Conservation (phyloP, 129 eudicot species). For the Flaveria trinervia region DNA sequence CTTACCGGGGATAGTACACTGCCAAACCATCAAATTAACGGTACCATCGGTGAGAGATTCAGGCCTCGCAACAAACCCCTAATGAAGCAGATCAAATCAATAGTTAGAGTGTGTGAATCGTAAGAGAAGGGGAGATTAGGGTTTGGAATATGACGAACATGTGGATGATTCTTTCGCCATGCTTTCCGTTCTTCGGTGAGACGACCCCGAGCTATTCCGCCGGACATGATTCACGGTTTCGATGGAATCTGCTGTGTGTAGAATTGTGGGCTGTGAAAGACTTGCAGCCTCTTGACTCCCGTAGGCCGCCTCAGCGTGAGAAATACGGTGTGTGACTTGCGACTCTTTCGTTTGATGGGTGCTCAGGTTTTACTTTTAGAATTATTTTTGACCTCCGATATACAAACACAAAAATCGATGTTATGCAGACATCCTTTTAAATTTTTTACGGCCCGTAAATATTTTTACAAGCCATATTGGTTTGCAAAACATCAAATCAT, state of each 20-base stretch:
- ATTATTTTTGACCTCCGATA: too few relatives aligned
- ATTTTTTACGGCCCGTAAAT: too few relatives aligned
- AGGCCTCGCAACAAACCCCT: slow-evolving; percentile 92
- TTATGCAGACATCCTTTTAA: too few relatives aligned
- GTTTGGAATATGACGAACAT: slow-evolving; percentile 48
- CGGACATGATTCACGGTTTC: slow-evolving; percentile 49
- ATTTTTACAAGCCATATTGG: too few relatives aligned
- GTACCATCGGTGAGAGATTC: slow-evolving; percentile 74
- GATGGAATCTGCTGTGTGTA: slow-evolving; percentile 19
- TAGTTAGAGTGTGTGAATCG: neutral
- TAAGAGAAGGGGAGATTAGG: slow-evolving; percentile 9
- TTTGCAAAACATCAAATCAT: too few relatives aligned
- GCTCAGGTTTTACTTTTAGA: neutral
- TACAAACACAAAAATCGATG: too few relatives aligned
- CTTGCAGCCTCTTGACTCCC: slow-evolving; percentile 20
- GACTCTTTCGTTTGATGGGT: neutral
- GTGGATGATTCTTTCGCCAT: slow-evolving; percentile 92
- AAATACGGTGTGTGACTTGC: neutral
- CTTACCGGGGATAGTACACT: slow-evolving; percentile 77
- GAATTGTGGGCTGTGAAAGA: slow-evolving; percentile 4
- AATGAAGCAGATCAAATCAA: slow-evolving; percentile 19
- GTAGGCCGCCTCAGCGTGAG: neutral
- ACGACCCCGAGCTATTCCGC: slow-evolving; percentile 91
- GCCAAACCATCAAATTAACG: slow-evolving; percentile 77
- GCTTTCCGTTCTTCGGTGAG: slow-evolving; percentile 85